Conservation (phyloP, 2,329 filamentous ascomycete species). For the Pseudogymnoascus pannorum region DNA sequence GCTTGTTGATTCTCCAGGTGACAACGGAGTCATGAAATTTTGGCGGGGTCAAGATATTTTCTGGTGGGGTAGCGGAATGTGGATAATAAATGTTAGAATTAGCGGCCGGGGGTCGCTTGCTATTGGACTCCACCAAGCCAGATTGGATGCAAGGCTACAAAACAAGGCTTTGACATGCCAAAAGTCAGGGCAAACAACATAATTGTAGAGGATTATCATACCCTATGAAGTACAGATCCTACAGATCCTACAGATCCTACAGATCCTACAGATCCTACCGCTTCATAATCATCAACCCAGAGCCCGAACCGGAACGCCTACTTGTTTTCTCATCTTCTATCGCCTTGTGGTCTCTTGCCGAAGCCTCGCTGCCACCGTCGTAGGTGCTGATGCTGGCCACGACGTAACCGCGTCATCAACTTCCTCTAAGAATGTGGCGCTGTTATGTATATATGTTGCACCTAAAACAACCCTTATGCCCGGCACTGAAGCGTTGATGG, state of each 20-base stretch:
- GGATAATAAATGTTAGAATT: conserved; percentile 7
- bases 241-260: not conserved
- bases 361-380: conserved; percentile 28
- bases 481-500: conserved; percentile 84
- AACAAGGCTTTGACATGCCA: not conserved
- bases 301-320: conserved; percentile 1
- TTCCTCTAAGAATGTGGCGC: conserved; percentile 79
- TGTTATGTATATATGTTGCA: conserved; percentile 83
- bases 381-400: conserved; percentile 63
- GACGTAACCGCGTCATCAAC: conserved; percentile 79
- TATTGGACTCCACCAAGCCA: conserved; percentile 4
- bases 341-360: conserved; percentile 28
- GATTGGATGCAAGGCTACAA: not conserved
- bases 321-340: conserved; percentile 13
- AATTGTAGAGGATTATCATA: conserved; percentile 5
- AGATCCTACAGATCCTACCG: conserved; percentile 4
- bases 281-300: conserved; percentile 5
- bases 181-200: not conserved
- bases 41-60: conserved; percentile 7
- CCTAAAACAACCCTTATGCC: conserved; percentile 85
- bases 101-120: conserved; percentile 7
- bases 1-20: conserved; percentile 6
- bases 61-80: conserved; percentile 5
- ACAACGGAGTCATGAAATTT: conserved; percentile 6
- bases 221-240: conserved; percentile 4